Conservation (phyloP, 2,329 filamentous ascomycete species). For the Fusarium cicatricum region DNA sequence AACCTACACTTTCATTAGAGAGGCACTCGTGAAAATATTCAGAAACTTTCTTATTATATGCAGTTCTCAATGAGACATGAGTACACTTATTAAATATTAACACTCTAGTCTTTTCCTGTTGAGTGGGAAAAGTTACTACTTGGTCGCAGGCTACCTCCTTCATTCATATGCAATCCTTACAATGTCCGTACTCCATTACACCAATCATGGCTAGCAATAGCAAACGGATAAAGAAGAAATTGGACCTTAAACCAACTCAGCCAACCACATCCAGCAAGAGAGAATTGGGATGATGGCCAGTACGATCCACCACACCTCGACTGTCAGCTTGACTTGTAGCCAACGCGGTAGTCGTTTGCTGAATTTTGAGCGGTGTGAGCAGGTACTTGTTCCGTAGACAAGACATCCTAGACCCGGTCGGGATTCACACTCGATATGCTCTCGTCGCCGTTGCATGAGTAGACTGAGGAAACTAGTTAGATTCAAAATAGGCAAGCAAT, state of each 20-base stretch:
- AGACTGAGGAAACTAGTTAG: conserved; percentile 49
- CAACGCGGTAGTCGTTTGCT: conserved; percentile 57
- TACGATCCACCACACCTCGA: conserved; percentile 60
- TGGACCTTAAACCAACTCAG: conserved; percentile 29
- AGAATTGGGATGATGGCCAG: conserved; percentile 53
- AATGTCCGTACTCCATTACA: background rate
- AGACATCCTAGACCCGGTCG: conserved; percentile 64
- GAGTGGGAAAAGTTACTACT: too few relatives aligned
- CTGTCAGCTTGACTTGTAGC: conserved; percentile 54
- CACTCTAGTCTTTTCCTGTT: too few relatives aligned
- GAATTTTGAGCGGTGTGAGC: conserved; percentile 54
- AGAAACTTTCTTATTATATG: too few relatives aligned
- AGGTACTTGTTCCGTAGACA: conserved; percentile 59
- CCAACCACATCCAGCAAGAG: conserved; percentile 49
- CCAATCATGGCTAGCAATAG: background rate
- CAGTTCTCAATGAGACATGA: too few relatives aligned
- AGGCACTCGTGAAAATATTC: too few relatives aligned
- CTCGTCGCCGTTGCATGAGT: conserved; percentile 65
- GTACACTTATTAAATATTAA: too few relatives aligned
- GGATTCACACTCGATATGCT: conserved; percentile 69
- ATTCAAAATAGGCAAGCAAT: too few relatives aligned
- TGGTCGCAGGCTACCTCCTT: too few relatives aligned
- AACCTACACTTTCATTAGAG: too few relatives aligned
- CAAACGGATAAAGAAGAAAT: background rate
- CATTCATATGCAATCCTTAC: too few relatives aligned